Conservation (phyloP, 1,284 basidiomycete genomes). For the Malassezia equina region DNA sequence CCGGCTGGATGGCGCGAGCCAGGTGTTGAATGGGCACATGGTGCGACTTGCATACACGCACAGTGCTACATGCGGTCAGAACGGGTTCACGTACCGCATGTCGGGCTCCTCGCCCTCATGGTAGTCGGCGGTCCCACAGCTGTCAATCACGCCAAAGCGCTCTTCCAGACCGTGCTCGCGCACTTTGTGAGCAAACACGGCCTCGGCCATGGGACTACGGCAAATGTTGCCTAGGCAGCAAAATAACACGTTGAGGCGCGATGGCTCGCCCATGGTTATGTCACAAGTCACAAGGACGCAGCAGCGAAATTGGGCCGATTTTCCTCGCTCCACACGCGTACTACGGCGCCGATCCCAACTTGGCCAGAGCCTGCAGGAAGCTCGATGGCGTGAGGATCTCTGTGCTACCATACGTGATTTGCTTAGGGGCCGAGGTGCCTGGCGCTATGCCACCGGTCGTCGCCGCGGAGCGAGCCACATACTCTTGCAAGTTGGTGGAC, state of each 20-base stretch:
- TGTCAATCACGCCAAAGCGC: slow-evolving; percentile 34
- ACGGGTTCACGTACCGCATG: slow-evolving; percentile 19
- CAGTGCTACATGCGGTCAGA: slow-evolving; percentile 44
- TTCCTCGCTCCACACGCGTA: not conserved
- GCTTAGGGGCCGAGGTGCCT: slow-evolving; percentile 22
- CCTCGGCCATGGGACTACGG: slow-evolving; percentile 39
- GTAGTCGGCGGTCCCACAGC: slow-evolving; percentile 37
- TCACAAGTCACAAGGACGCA: not conserved
- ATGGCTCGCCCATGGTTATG: not conserved
- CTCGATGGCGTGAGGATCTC: slow-evolving; percentile 82
- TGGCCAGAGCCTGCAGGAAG: slow-evolving; percentile 62
- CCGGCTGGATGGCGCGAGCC: slow-evolving; percentile 46
- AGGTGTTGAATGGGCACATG: slow-evolving; percentile 48
- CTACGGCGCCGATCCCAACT: not conserved
- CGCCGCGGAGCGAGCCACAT: slow-evolving; percentile 25
- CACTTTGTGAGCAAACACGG: slow-evolving; percentile 33
- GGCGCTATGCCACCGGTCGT: slow-evolving; percentile 35
- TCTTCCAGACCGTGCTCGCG: slow-evolving; percentile 18
- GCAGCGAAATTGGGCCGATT: not conserved
- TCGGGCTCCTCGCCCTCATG: slow-evolving; percentile 42
- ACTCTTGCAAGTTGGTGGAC: slow-evolving; percentile 68
- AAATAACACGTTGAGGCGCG: slow-evolving; percentile 32
- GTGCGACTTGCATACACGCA: slow-evolving; percentile 49
- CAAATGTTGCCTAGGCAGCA: slow-evolving; percentile 45
- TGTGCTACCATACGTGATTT: slow-evolving; percentile 88